These are phyloP conservation scores for Podaxis sp. DNA, from an alignment of 768 basidiomycete species.

Conservation along the genomic window DNA sequence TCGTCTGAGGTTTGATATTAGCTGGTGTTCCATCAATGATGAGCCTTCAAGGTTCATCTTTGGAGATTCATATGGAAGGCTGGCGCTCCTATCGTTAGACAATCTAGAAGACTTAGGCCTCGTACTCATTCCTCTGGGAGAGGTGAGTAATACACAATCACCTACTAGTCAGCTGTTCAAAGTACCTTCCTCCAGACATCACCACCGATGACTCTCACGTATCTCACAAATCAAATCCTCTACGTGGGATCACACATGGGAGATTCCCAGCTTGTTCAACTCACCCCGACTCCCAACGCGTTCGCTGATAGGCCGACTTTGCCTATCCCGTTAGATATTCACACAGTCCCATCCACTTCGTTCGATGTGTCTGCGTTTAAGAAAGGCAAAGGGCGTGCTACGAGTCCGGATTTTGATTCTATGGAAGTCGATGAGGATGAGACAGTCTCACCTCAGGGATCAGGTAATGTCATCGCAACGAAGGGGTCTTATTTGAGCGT, in stretches of 20 bases:
- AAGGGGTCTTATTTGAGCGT: slow-evolving; percentile 59
- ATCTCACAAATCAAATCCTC: slow-evolving; percentile 65
- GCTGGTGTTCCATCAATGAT: slow-evolving; percentile 52
- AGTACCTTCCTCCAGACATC: slow-evolving; percentile 48
- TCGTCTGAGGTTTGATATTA: slow-evolving; percentile 22
- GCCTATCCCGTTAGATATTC: slow-evolving; percentile 48
- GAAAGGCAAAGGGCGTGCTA: slow-evolving; percentile 40
- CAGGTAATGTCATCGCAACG: slow-evolving; percentile 48
- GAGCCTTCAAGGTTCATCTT: slow-evolving; percentile 50
- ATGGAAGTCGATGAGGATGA: slow-evolving; percentile 33
- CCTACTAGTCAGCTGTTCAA: slow-evolving; percentile 11
- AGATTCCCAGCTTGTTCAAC: slow-evolving; percentile 72
- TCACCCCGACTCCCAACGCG: slow-evolving; percentile 47
- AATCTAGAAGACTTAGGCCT: slow-evolving; percentile 41
- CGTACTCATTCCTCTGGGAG: slow-evolving; percentile 65
- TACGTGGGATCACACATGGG: slow-evolving; percentile 83
- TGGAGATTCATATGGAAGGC: slow-evolving; percentile 69
- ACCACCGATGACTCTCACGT: slow-evolving; percentile 66
- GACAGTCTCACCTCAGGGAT: slow-evolving; percentile 15
- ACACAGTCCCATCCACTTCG: slow-evolving; percentile 37
- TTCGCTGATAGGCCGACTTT: slow-evolving; percentile 42
- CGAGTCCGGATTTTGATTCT: slow-evolving; percentile 25
- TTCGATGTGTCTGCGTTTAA: slow-evolving; percentile 17
- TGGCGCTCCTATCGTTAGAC: slow-evolving; percentile 62
- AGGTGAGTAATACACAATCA: slow-evolving; percentile 39